Base-by-base conservation (phyloP, 1,284 basidiomycete genomes). In the Apiotrichum sp. region DNA sequence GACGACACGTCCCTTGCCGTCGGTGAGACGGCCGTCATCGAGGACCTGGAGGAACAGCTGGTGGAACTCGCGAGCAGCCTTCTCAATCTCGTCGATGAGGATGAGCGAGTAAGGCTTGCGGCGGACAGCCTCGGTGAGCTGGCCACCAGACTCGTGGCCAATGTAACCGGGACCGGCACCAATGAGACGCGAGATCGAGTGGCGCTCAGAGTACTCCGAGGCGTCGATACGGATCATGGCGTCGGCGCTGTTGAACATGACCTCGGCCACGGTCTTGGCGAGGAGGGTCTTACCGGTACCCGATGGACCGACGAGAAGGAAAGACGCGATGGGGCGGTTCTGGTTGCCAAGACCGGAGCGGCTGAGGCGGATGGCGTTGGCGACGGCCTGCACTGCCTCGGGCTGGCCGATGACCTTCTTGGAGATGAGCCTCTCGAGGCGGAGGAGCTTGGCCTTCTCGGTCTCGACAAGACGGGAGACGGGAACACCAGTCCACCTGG, bases 181-280 rank as follows among this genome's bases (percentile, higher is more conserved):
- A 52, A 83, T 79, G 6, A 83, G 70, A 13, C 81, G 71, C 13
- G 79, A 77, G 62, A 81, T 78, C 34, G 78, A 73, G 69, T 82
- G 81, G 66, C 80, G 79, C 66, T 82, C 81, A 3, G 72, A 73
- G 58, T 77, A 79, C 61, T 79, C 78, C 51, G 77, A 79, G 10
- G 77, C 79, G 66, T 83, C 81, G 67, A 83, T 81, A 16, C 81
- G 74, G 42, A 81, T 70, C 78, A 83, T 81, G 9, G 81, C 80
- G 46, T 80, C 77, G 49, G 77, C 74, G 50, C 72, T 73, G 66
- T 82, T 80, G 69, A 82, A 82, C 70, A 81, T 74, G 75, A 81
- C 80, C 39, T 73, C 67, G 31, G 79, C 78, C 39, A 80, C 69
- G 3, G 77, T 75, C 65, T 80, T 80, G 56, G 78, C 78, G 9